Evolutionary conservation across 164 flowering plant genomes (phyloP), one percentile per base, ranked within the genome.

Genomic region (Annona cherimola): DNA sequence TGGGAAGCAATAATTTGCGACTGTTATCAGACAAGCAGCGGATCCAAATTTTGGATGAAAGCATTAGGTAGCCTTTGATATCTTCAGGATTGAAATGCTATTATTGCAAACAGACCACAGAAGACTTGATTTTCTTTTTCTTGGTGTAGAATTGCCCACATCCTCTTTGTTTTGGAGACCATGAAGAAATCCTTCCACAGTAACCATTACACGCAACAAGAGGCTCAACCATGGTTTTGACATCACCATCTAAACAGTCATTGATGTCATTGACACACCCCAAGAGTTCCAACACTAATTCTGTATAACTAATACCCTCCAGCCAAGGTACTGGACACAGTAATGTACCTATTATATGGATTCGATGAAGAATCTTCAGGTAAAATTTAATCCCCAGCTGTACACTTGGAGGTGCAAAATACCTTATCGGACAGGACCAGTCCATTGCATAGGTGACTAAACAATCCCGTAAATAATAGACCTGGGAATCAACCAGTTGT

Each of bases 241-340:
- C 92, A 85, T 92, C 97, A 61, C 86, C 69, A 80, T 92, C 98
- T 18, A 94, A 2, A 75, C 97, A 93, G 50, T 94, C 98, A 98
- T 85, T 41, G 99, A 71, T 65, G 99, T 89, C 98, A 91, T 95
- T 20, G 97, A 93, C 20, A 97, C 87, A 68, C 99, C 99, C 90
- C 80, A 68, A 40, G 40, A 45, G 35, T 39, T 18, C 18, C 16
- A 42, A 67, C 20, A 62, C 20, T 26, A 75, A 26, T 14, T 9
- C 57, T 16, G 14, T 16, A 50, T 50, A 16, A 50, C 14, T 16
- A 50, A 50, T 16, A 5, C 57, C 57, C 57, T 50, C 57, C 57
- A 7, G 14, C 57, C 57, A 9, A 50, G 9, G 57, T 50, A 16
- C 57, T 16, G 11, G 9, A 50, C 14, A 50, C 11, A 3, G 57